Conservation (phyloP, 768 basidiomycete genomes). For the Chalciporus piperatus region DNA sequence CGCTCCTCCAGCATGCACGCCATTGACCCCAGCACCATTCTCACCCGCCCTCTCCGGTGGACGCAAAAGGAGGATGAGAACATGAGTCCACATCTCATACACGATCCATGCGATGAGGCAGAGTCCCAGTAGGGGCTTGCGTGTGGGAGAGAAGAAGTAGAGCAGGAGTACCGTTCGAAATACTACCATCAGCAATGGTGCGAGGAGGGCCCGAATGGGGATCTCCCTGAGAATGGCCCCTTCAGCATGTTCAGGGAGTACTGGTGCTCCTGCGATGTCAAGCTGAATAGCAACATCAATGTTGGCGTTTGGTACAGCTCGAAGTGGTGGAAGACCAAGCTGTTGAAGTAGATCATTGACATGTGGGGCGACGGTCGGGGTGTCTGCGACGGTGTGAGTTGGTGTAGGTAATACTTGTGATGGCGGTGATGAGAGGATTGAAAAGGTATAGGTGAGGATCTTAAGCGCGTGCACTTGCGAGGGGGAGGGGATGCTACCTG, state of each 20-base stretch:
- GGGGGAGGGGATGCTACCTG: conserved; percentile 49
- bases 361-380: conserved; percentile 41
- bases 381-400: conserved; percentile 25
- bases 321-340: conserved; percentile 56
- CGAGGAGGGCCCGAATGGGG: conserved; percentile 62
- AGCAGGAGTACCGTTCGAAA: conserved; percentile 66
- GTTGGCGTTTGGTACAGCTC: conserved; percentile 32
- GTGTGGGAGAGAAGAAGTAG: conserved; percentile 74
- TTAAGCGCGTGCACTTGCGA: conserved; percentile 55
- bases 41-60: conserved; percentile 33
- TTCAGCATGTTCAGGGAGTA: conserved; percentile 26
- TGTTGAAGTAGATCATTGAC: conserved; percentile 63
- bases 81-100: conserved; percentile 74
- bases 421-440: conserved; percentile 56
- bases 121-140: conserved; percentile 67
- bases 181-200: conserved; percentile 64
- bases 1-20: conserved; percentile 15
- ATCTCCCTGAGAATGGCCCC: conserved; percentile 47
- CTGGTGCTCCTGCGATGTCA: conserved; percentile 18
- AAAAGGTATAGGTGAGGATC: conserved; percentile 39
- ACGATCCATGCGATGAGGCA: conserved; percentile 67
- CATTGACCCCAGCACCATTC: conserved; percentile 23
- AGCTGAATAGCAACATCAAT: conserved; percentile 17
- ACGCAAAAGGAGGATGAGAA: conserved; percentile 46
- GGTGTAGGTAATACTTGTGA: conserved; percentile 32